phyloP scores from a whole-genome alignment of 1,139 yeast species.

The Diutina neorugosa region DNA sequence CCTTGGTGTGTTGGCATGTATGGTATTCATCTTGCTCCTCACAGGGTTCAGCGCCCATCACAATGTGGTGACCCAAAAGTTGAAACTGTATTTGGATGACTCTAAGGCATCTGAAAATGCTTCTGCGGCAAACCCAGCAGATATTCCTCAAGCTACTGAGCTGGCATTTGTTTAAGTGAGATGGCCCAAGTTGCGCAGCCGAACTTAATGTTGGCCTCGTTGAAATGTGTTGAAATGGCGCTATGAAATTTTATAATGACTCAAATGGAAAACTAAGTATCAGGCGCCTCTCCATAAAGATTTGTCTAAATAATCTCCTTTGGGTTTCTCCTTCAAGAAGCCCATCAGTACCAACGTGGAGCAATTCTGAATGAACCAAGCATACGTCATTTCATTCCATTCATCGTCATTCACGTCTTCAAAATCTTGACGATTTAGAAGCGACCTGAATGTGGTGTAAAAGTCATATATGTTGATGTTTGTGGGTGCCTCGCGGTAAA shows the following conservation, averaged over 20 bases:
- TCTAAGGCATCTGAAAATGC: background rate
- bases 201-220: too few species aligned
- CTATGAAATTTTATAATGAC: background rate
- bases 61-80: background rate
- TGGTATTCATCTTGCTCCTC: background rate
- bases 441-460: slow-evolving; percentile 45
- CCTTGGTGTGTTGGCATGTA: background rate
- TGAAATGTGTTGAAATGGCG: background rate
- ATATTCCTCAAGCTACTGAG: background rate
- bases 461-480: slow-evolving; percentile 68
- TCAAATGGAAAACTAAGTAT: background rate
- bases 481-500: slow-evolving; percentile 74
- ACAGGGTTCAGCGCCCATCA: background rate
- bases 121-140: background rate
- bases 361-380: slow-evolving; percentile 34
- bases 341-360: slow-evolving; percentile 30
- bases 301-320: slow-evolving; percentile 34
- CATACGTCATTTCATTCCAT: slow-evolving; percentile 21
- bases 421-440: background rate
- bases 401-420: slow-evolving; percentile 5
- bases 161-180: background rate
- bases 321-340: slow-evolving; percentile 27
- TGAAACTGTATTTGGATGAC: background rate
- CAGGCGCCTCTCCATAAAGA: slow-evolving; percentile 21
- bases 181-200: too few species aligned